Evolutionary conservation across 2,329 filamentous ascomycete species (phyloP), one percentile per base, ranked within the genome.

Genomic region (Fusarium metavorans): DNA sequence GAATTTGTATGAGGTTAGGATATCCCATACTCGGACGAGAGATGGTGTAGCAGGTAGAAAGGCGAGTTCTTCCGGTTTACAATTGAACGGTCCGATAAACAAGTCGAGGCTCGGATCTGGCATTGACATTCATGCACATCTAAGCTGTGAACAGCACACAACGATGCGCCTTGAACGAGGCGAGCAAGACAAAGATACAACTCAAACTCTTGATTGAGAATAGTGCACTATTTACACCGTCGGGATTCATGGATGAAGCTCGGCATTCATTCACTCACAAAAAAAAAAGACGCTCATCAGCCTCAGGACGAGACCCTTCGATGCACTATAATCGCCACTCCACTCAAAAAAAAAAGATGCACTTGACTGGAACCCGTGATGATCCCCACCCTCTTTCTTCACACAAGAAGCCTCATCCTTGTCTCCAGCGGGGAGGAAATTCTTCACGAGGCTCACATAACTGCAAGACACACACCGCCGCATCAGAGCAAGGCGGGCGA

Each of bases 331-430:
- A 60, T 63, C 30, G 32, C 39, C 66, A 67, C 70, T 70, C 66
- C 62, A 73, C 63, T 61, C n/a, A 37, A 30, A 20, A 20, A 20
- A 20, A 34, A 35, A 30, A 30, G 54, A 64, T 41, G 27, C 43
- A 56, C 57, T 56, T 69, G 45, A 58, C 52, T 23, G 32, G 59
- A 64, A 48, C 67, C 41, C 59, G 43, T 68, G 71, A 74, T 73
- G 41, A 74, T 62, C 71, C 50, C 61, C 59, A 30, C 13, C 35
- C 25, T 27, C 8, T 50, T 8, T 62, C n/a, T 43, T 30, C 35
- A 34, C 66, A 62, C 66, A 62, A 50, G 35, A 43, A 58, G n/a
- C 48, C 71, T 20, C 30, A 74, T 59, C 66, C 71, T 62, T 48
- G 71, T 18, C 6, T 18, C 14, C 32, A 52, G 48, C 45, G 58